These are phyloP conservation scores for Kodamaea fukazawae DNA, from an alignment of 805 yeast genomes.

Conservation along the genomic window DNA sequence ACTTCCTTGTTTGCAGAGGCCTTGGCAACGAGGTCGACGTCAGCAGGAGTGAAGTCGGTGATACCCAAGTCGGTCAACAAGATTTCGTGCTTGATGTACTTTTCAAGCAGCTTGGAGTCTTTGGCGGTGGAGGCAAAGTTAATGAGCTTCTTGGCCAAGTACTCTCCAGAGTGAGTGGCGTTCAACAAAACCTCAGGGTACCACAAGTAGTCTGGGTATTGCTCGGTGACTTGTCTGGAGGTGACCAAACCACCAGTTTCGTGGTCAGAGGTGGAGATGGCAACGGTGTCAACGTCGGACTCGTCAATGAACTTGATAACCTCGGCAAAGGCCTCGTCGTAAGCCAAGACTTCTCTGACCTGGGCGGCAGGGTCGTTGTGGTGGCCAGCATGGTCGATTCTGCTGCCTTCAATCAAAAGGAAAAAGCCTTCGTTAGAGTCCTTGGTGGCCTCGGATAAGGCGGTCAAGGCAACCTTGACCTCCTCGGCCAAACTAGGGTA, in stretches of 20 bases:
- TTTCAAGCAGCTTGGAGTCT: conserved; percentile 22
- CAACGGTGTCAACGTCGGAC: conserved; percentile 70
- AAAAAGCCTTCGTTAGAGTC: conserved; percentile 83
- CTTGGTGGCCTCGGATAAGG: conserved; percentile 62
- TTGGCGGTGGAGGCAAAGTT: conserved; percentile 24
- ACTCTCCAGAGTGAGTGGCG: conserved; percentile 78
- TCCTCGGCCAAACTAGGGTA: conserved; percentile 82
- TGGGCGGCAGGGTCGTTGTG: conserved; percentile 93
- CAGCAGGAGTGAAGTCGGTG: conserved; percentile 51
- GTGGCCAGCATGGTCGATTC: conserved; percentile 96
- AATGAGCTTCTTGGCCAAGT: conserved; percentile 47
- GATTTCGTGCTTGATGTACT: conserved; percentile 52
- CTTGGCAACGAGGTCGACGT: conserved; percentile 30
- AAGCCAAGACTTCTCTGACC: conserved; percentile 86
- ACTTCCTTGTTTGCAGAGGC: conserved; percentile 25
- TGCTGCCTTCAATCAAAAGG: conserved; percentile 82
- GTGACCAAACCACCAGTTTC: conserved; percentile 95
- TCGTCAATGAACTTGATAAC: conserved; percentile 68
- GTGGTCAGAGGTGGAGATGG: conserved; percentile 86
- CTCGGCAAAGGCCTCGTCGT: conserved; percentile 74
- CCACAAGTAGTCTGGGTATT: conserved; percentile 87
- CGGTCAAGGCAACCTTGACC: conserved; percentile 68
- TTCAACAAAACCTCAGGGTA: conserved; percentile 71
- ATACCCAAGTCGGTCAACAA: conserved; percentile 69
- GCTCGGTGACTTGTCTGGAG: conserved; percentile 67